Conservation (phyloP, 2,329 filamentous ascomycete genomes). For the Epichloe sp. region DNA sequence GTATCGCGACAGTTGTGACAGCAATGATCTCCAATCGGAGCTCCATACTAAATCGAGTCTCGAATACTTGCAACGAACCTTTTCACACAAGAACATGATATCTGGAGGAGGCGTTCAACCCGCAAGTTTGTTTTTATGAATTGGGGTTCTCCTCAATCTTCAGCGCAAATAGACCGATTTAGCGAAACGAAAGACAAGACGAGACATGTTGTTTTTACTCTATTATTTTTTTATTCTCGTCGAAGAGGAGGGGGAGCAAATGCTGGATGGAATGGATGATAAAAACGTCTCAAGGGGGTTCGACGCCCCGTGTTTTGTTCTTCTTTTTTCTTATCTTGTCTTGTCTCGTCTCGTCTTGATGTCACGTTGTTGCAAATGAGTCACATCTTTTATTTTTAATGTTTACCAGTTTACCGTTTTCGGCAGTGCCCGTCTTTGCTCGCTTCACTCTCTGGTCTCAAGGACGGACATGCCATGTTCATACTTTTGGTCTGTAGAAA, state of each 20-base stretch:
- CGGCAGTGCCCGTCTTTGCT: neutral
- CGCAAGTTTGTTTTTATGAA: neutral
- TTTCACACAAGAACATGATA: neutral
- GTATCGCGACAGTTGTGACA: neutral
- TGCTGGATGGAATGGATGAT: neutral
- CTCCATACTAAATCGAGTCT: neutral
- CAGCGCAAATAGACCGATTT: constrained; percentile 5
- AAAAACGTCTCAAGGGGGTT: neutral
- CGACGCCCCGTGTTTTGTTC: neutral
- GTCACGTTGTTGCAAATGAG: neutral
- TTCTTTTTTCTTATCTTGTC: neutral
- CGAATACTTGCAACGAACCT: constrained; percentile 1
- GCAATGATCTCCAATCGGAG: neutral
- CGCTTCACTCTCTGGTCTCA: no score
- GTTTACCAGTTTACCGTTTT: neutral
- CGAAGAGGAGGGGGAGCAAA: neutral
- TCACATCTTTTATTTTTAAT: neutral
- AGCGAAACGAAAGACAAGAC: neutral
- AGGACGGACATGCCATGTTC: no score
- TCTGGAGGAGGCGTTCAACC: neutral
- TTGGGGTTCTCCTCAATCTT: neutral
- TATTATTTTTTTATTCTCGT: neutral
- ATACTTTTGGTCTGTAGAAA: no score
- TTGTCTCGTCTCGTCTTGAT: neutral
- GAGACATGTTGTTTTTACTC: constrained; percentile 2